Conservation (phyloP, 2,329 filamentous ascomycete species). For the Aspergillus oerlinghausenensis region DNA sequence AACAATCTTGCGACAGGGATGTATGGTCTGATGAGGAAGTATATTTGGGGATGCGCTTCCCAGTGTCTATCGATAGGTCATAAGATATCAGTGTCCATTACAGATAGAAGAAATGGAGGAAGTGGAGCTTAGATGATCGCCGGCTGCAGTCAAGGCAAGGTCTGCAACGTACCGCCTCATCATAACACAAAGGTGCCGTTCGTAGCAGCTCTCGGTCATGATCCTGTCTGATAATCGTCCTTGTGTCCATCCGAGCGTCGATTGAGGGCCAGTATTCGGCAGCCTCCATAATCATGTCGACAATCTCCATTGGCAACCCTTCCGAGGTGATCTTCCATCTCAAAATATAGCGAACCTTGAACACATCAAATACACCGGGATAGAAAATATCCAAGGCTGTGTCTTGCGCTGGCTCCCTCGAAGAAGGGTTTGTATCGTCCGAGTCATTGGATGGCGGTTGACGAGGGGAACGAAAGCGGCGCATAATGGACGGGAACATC, state of each 20-base stretch:
- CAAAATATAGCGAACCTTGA: slow-evolving; percentile 29
- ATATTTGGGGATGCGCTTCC: slow-evolving; percentile 14
- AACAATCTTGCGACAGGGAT: slow-evolving; percentile 38
- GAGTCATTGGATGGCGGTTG: background rate
- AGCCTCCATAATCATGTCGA: slow-evolving; percentile 37
- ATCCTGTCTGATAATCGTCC: slow-evolving; percentile 26
- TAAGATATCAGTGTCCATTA: background rate
- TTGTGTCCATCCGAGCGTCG: slow-evolving; percentile 15
- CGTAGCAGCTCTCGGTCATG: slow-evolving; percentile 30
- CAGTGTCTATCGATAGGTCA: slow-evolving; percentile 6
- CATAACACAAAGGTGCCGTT: slow-evolving; percentile 35
- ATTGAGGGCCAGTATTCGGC: slow-evolving; percentile 34
- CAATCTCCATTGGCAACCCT: slow-evolving; percentile 32
- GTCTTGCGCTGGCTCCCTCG: background rate
- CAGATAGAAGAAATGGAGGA: background rate
- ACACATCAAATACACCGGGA: slow-evolving; percentile 29
- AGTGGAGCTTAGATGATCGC: background rate
- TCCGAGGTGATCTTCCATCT: slow-evolving; percentile 21
- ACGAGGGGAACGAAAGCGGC: slow-evolving; percentile 1
- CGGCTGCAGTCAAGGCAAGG: background rate
- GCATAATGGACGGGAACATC: background rate
- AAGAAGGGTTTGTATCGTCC: background rate
- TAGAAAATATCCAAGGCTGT: slow-evolving; percentile 14
- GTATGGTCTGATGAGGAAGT: slow-evolving; percentile 30
- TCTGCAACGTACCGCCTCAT: slow-evolving; percentile 20